These are phyloP conservation scores for Vaccinium darrowii DNA, from an alignment of 148 eudicot species.

Conservation along the genomic window DNA sequence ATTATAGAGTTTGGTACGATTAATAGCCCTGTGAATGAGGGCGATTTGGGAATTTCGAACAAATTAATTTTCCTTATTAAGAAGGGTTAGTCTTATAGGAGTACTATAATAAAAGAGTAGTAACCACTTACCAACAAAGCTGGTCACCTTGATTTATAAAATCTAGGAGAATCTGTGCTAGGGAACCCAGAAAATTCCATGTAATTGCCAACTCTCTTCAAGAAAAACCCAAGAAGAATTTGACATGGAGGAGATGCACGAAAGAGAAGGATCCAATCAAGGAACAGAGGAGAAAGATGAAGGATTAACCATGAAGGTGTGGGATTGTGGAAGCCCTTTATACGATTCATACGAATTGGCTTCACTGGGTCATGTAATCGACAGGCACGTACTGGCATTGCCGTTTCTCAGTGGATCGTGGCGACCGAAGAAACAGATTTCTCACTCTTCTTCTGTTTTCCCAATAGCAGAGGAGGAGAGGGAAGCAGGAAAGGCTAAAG, in stretches of 20 bases:
- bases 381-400: constrained; percentile 44
- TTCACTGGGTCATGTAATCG: constrained; percentile 42
- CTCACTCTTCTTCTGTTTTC: not conserved
- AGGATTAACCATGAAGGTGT: constrained; percentile 22
- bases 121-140: not conserved
- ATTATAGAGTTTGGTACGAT: not conserved
- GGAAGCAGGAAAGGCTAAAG: not conserved
- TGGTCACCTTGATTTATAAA: not conserved
- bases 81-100: not conserved
- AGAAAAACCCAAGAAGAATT: not conserved
- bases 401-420: constrained; percentile 44
- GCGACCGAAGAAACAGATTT: constrained; percentile 5
- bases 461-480: not conserved
- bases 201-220: not conserved
- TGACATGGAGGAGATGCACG: not conserved
- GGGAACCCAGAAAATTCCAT: not conserved
- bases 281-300: constrained; percentile 14
- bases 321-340: constrained; percentile 84
- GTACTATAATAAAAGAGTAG: not conserved
- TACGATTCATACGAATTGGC: constrained; percentile 70
- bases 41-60: constrained; percentile 3
- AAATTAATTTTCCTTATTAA: not conserved
- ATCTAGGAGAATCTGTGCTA: not conserved
- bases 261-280: constrained; percentile 10
- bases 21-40: not conserved